A percentile compares a stretch with the other conserved stretches of the same genome.
These are phyloP conservation scores for Aspergillus hortae DNA, from an alignment of 2,329 filamentous ascomycete species.

Conservation along the genomic window DNA sequence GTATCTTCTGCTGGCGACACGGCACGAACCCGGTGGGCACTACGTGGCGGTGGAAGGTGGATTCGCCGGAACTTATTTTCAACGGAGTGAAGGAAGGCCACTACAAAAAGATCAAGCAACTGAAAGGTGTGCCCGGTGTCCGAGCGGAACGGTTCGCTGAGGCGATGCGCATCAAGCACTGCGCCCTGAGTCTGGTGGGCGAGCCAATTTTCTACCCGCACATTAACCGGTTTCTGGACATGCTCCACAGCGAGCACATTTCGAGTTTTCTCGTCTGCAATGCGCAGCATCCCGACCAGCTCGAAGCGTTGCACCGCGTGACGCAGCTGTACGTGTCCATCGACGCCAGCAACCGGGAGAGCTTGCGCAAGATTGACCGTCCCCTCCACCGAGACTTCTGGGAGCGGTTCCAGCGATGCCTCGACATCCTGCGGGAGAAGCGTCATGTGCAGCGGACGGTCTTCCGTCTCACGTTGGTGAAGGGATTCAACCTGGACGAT, in stretches of 20 bases:
- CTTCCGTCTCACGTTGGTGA: slow-evolving; percentile 90
- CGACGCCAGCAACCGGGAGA: slow-evolving; percentile 87
- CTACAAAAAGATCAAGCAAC: slow-evolving; percentile 97
- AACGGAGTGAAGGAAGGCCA: slow-evolving; percentile 85
- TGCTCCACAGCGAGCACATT: slow-evolving; percentile 83
- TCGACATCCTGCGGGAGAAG: slow-evolving; percentile 82
- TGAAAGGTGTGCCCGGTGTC: slow-evolving; percentile 89
- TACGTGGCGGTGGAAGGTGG: slow-evolving; percentile 94
- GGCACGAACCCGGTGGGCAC: slow-evolving; percentile 96
- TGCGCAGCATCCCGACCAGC: slow-evolving; percentile 89
- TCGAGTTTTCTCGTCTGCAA: slow-evolving; percentile 96
- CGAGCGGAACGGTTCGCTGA: slow-evolving; percentile 88
- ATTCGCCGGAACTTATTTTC: slow-evolving; percentile 86
- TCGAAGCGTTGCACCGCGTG: slow-evolving; percentile 75
- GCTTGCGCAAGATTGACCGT: slow-evolving; percentile 80
- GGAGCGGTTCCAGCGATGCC: slow-evolving; percentile 88
- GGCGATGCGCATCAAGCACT: slow-evolving; percentile 90
- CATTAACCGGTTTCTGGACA: slow-evolving; percentile 83
- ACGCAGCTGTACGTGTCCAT: slow-evolving; percentile 97
- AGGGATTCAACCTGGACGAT: slow-evolving; percentile 96
- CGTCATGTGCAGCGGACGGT: slow-evolving; percentile 86
- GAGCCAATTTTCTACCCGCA: slow-evolving; percentile 99
- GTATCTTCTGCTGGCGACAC: slow-evolving; percentile 98
- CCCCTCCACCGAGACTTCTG: slow-evolving; percentile 95
- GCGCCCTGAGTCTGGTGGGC: slow-evolving; percentile 85